Evolutionary conservation across 306 rosid species (phyloP), one percentile per base, ranked within the genome.

Genomic region (Inga leiocalycina): DNA sequence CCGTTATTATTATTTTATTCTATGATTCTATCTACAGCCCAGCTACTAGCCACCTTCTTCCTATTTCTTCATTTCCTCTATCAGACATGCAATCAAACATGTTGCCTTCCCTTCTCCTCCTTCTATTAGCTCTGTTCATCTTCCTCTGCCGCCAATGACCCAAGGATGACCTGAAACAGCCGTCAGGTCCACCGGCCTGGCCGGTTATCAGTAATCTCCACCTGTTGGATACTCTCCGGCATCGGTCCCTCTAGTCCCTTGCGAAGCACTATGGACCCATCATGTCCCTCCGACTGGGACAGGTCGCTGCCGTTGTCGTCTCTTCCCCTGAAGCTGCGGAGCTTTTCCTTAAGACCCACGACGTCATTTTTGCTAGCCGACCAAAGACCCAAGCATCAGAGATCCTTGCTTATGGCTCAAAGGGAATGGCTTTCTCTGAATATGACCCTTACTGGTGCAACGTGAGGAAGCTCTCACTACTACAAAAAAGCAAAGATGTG

Each of bases 341-440:
- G 79, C 84, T 52, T 1, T 78, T 87, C 76, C 90, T 89, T 70
- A 87, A 80, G 82, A 85, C 86, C 5, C 73, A 85, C 52, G 89
- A 87, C 82, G 5, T 66, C 56, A 41, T 51, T 68, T 79, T 68
- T 1, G 76, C 82, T 0, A 69, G 57, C 56, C 14, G 82, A 15
- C 82, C 82, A 1, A 69, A 34, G n/a, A n/a, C 4, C 3, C 82
- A 79, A 69, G 76, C 68, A 0, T 49, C 76, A 3, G 57, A 85
- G 15, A 15, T 39, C 74, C 1, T 77, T 14, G 1, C 30, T 4
- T 85, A 77, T 56, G 77, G 76, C 16, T 4, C 82, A 24, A 77
- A 85, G 64, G 88, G 88, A 39, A 2, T 81, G 30, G 41, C 4
- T 3, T 51, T 68, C 9, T 17, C 73, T 3, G 73, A 35, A 20